Base-by-base conservation (phyloP, 768 basidiomycete genomes). In the Pleurotus djamor region DNA sequence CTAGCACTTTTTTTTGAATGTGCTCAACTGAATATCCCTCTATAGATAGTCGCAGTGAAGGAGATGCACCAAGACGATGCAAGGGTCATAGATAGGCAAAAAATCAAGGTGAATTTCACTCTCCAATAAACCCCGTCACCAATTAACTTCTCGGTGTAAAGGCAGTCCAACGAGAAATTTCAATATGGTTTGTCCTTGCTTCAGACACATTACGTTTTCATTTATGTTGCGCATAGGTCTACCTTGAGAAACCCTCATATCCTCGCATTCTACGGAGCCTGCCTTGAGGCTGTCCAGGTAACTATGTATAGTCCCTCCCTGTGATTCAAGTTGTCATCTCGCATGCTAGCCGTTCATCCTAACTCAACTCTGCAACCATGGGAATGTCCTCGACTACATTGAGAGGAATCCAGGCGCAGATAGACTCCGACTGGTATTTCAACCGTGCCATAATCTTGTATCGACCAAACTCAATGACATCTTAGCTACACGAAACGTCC, bases 211-310 rank as follows among this genome's bases (percentile, higher is more conserved):
- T 5, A 8, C 6, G 5, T 2, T 50, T 28, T 16, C 34, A 28
- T 48, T 9, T 12, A 14, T 50, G 2, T n/a, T 17, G 16, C n/a
- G 7, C 3, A 7, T 12, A 50, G 49, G 49, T 50, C 49, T 36
- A 60, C 61, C 16, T 73, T 80, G 50, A 73, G 68, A 51, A 79
- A 80, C 32, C 70, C 67, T 12, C 69, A 77, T 41, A 78, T 80
- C 51, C 68, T 81, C 13, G 78, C 79, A 4, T 77, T 80, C 48
- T 81, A 78, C 58, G 79, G 79, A 2, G 78, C 75, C 38, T 78
- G 77, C 58, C 71, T 77, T 57, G 71, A 68, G 47, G 75, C 81
- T 50, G 68, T 70, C 4, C 77, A 65, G 62, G 69, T 70, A 38
- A 28, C 5, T 16, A 14, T 32, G 14, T 16, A 14, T 14, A 3